Percentiles rank a stretch among this genome's conserved stretches.
phyloP scores from a whole-genome alignment of 2,329 filamentous ascomycete species.

The Chrysoporthe deuterocubensis region DNA sequence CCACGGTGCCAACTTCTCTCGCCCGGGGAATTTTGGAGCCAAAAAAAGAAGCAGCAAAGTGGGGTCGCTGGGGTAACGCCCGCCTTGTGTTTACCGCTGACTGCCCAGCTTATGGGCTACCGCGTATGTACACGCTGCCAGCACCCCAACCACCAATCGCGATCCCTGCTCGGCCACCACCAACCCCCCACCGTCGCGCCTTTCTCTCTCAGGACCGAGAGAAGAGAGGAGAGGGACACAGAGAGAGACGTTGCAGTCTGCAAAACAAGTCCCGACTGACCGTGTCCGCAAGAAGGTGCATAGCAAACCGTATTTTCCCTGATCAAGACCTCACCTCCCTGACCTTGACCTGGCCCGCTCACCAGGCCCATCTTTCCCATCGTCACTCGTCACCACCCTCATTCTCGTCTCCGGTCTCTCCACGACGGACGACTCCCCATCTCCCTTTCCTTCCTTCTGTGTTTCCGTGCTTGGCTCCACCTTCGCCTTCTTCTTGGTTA shows the following conservation, averaged over 20 bases:
- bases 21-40: neutral
- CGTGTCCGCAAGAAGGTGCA: neutral
- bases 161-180: slow-evolving; percentile 3
- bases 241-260: neutral
- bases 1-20: neutral
- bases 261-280: neutral
- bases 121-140: slow-evolving; percentile 4
- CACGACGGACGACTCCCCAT: neutral
- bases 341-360: slow-evolving; percentile 1
- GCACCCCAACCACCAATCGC: slow-evolving; percentile 5
- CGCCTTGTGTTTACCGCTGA: slow-evolving; percentile 16
- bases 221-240: neutral
- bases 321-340: neutral
- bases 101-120: neutral
- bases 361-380: slow-evolving; percentile 3
- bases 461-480: neutral
- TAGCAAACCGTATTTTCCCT: neutral
- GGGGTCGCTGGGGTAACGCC: slow-evolving; percentile 18
- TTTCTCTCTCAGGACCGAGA: neutral
- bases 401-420: neutral
- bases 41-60: slow-evolving; percentile 11
- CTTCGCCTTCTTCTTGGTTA: slow-evolving; percentile 8
- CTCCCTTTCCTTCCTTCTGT: slow-evolving; percentile 1
- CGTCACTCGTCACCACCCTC: slow-evolving; percentile 1
- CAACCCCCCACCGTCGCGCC: slow-evolving; percentile 1